A percentile compares a stretch with the other conserved stretches of the same genome.
Evolutionary conservation across 768 basidiomycete species (phyloP).

Genomic region (Boletus rubroflammeus): DNA sequence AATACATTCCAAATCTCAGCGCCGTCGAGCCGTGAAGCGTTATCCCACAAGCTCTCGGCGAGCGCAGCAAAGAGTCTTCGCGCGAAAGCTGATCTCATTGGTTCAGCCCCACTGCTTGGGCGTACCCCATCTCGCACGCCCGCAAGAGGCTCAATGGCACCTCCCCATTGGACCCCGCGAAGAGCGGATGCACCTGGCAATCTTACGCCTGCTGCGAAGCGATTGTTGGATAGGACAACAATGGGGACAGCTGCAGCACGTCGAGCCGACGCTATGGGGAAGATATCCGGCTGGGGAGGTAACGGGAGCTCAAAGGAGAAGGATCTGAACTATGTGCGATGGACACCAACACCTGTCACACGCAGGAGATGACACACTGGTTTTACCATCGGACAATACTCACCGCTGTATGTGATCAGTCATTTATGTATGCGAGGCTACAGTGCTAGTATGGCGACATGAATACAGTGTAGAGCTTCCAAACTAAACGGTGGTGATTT

Average conservation of each 20-base stretch:
- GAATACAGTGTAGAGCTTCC: conserved; percentile 9
- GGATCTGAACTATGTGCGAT: conserved; percentile 63
- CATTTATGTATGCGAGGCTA: conserved; percentile 10
- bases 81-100: conserved; percentile 63
- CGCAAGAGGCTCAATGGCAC: conserved; percentile 56
- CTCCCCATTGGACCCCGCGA: conserved; percentile 77
- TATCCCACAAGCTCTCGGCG: conserved; percentile 79
- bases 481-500: conserved; percentile 37
- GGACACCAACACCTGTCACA: conserved; percentile 72
- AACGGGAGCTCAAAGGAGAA: conserved; percentile 45
- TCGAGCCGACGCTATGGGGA: conserved; percentile 67
- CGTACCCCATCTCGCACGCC: conserved; percentile 37
- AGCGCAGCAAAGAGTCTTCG: conserved; percentile 80
- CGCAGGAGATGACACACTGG: conserved; percentile 29
- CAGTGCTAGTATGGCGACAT: conserved; percentile 5
- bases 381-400: conserved; percentile 4
- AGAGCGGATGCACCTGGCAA: conserved; percentile 68
- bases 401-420: conserved; percentile 1
- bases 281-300: conserved; percentile 53
- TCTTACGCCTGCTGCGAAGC: conserved; percentile 82
- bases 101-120: conserved; percentile 26
- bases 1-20: conserved; percentile 75
- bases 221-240: conserved; percentile 70
- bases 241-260: conserved; percentile 58
- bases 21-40: conserved; percentile 72